A percentile compares a stretch with the other conserved stretches of the same genome.
These are phyloP conservation scores for Sclerotiophoma versabilis DNA, from an alignment of 2,329 filamentous ascomycete genomes.

Conservation along the genomic window DNA sequence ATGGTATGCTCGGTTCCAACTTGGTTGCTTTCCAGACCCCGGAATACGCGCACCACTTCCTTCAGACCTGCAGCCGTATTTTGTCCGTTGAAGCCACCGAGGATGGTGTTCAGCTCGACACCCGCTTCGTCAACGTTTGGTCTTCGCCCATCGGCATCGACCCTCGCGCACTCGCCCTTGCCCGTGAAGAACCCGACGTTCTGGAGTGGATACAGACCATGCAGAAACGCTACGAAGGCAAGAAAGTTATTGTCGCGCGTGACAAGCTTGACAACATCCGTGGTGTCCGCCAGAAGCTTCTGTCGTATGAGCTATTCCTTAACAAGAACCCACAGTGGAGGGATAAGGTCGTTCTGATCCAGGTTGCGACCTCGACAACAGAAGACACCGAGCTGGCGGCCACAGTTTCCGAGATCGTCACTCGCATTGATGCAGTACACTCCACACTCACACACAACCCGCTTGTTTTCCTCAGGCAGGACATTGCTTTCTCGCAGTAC, in stretches of 20 bases:
- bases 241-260: slow-evolving; percentile 88
- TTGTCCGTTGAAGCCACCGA: slow-evolving; percentile 88
- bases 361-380: slow-evolving; percentile 89
- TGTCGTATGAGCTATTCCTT: slow-evolving; percentile 91
- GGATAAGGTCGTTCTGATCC: slow-evolving; percentile 86
- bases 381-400: slow-evolving; percentile 88
- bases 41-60: slow-evolving; percentile 92
- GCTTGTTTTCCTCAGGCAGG: slow-evolving; percentile 91
- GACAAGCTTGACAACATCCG: slow-evolving; percentile 94
- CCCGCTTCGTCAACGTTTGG: slow-evolving; percentile 89
- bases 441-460: slow-evolving; percentile 92
- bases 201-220: slow-evolving; percentile 80
- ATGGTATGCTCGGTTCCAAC: slow-evolving; percentile 92
- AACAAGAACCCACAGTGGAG: slow-evolving; percentile 92
- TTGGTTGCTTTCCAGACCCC: slow-evolving; percentile 92
- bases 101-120: slow-evolving; percentile 87
- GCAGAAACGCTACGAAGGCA: slow-evolving; percentile 82
- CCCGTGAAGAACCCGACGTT: slow-evolving; percentile 76
- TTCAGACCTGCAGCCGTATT: slow-evolving; percentile 92
- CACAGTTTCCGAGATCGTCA: slow-evolving; percentile 91
- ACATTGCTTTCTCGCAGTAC: slow-evolving; percentile 91
- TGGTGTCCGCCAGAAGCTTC: slow-evolving; percentile 89
- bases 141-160: slow-evolving; percentile 91
- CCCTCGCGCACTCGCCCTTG: slow-evolving; percentile 73
- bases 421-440: slow-evolving; percentile 89